Evolutionary conservation across 257 asterid genomes (phyloP), one percentile per base, ranked within the genome.

Genomic region (Fraxinus pennsylvanica): DNA sequence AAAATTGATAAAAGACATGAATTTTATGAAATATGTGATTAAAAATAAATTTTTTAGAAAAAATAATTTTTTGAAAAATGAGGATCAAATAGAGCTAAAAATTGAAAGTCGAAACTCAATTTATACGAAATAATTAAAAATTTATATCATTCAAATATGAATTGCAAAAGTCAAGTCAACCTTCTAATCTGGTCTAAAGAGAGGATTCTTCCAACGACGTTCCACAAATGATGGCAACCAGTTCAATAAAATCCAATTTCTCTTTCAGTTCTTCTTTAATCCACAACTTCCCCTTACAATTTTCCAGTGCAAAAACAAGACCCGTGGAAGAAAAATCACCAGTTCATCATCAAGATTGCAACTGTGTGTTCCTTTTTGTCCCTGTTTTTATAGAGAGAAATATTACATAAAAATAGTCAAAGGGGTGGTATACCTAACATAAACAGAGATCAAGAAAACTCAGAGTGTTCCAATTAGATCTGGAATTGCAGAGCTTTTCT

Each of bases 381-480:
- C 61, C 61, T 3, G 21, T 50, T 50, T 50, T 50, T 50, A 50
- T 3, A 50, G 21, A 50, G 59, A 50, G 59, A 50, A 15, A 50
- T 13, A 3, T 50, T 50, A 15, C 8, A 17, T 15, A 3, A 50
- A 50, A 50, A 50, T 21, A 50, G 61, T 52, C 63, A 52, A 9
- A 52, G 22, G 9, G 9, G n/a, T 12, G 32, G 66, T 52, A 41
- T 59, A 43, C 74, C 74, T 38, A 66, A 22, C 61, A 21, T 32
- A 52, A 52, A 52, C 61, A 52, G 22, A 52, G 22, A 19, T 52
- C 61, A 61, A 68, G 81, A 73, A 32, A 47, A 75, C 15, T 45
- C 45, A 50, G 76, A 76, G 74, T 73, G 30, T 78, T 83, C 87
- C 79, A 76, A 76, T 54, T 76, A 79, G 84, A 83, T 81, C 86